Evolutionary conservation across 176 grass and related monocot species (phyloP).

Genomic region (Ananas comosus): DNA sequence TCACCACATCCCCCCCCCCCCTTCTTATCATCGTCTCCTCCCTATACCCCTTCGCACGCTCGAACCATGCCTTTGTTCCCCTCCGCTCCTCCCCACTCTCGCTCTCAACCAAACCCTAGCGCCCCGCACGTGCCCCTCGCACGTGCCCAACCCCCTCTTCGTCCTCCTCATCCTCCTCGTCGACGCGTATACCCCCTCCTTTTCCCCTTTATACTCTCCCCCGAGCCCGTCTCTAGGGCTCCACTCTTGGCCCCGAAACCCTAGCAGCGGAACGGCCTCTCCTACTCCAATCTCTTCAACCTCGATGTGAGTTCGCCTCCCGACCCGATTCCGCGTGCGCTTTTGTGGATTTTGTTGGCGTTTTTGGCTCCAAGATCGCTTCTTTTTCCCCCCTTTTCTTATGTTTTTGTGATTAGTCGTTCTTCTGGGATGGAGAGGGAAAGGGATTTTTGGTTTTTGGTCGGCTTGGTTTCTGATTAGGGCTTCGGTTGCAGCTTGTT

Average conservation of each 20-base stretch:
- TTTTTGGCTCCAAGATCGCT: neutral
- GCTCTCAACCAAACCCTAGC: neutral
- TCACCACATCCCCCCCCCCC: too few species aligned
- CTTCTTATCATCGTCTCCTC: conserved; percentile 13
- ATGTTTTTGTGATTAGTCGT: too few species aligned
- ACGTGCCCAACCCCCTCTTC: conserved; percentile 1
- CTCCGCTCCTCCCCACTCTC: conserved; percentile 28
- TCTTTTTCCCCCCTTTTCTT: neutral
- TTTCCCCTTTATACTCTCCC: neutral
- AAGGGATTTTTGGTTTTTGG: neutral
- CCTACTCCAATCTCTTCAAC: conserved; percentile 80
- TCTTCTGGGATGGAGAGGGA: neutral
- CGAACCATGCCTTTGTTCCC: conserved; percentile 20
- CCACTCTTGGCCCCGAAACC: neutral
- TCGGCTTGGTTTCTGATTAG: neutral
- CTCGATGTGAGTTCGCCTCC: conserved; percentile 52
- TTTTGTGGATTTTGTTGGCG: neutral
- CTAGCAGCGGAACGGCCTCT: conserved; percentile 36
- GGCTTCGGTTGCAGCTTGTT: neutral
- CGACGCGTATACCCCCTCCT: neutral
- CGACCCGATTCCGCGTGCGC: neutral
- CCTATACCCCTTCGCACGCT: conserved; percentile 14
- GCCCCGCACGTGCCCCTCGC: conserved; percentile 11
- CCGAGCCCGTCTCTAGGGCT: conserved; percentile 31
- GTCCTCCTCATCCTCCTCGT: neutral